phyloP scores from a whole-genome alignment of 805 yeast species.

The Kazachstania bromeliacearum region DNA sequence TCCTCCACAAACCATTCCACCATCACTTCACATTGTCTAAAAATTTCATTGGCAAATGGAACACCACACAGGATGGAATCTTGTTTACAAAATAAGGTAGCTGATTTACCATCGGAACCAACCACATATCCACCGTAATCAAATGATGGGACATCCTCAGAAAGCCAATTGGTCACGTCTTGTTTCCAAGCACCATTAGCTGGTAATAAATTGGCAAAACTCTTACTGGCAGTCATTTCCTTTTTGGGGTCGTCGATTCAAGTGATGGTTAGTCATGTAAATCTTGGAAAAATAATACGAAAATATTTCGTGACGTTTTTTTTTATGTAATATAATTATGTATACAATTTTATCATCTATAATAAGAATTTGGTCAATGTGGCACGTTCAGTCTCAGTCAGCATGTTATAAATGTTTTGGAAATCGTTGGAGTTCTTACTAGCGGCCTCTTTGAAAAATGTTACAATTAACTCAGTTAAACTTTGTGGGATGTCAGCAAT shows the following conservation, averaged over 20 bases:
- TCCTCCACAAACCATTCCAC: constrained; percentile 70
- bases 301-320: too few species aligned
- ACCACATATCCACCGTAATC: constrained; percentile 94
- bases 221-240: too few species aligned
- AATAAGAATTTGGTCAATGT: neutral
- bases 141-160: constrained; percentile 87
- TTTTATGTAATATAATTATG: too few species aligned
- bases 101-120: constrained; percentile 63
- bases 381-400: constrained; percentile 39
- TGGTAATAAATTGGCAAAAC: constrained; percentile 51
- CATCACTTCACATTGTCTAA: constrained; percentile 57
- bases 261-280: too few species aligned
- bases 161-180: constrained; percentile 62
- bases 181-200: constrained; percentile 72
- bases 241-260: too few species aligned
- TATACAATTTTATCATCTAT: too few species aligned
- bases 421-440: constrained; percentile 42
- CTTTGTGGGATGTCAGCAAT: constrained; percentile 10
- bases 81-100: constrained; percentile 73
- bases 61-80: constrained; percentile 75
- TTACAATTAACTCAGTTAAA: constrained; percentile 33
- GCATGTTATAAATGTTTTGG: constrained; percentile 38
- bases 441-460: constrained; percentile 50
- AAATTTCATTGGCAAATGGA: constrained; percentile 84
- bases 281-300: too few species aligned